Evolutionary conservation across 192 early-diverging fungal species (phyloP).

Genomic region (Podila minutissima): DNA sequence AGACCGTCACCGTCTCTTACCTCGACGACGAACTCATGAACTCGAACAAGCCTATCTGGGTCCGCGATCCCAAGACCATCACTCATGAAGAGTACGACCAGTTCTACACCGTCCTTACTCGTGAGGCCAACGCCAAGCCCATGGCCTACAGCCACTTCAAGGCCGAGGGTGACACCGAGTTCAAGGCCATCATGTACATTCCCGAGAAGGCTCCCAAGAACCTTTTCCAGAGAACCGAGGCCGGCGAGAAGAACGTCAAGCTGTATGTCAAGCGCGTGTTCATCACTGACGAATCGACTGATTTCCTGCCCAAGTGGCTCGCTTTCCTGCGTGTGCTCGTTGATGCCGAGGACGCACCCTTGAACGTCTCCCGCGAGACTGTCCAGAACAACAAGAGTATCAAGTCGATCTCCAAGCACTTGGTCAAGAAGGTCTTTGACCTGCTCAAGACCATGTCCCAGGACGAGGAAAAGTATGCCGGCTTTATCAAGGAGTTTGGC

Average conservation of each 20-base stretch:
- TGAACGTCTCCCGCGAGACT: slow-evolving; percentile 98
- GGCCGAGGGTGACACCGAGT: slow-evolving; percentile 94
- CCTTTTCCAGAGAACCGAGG: slow-evolving; percentile 64
- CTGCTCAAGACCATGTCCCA: slow-evolving; percentile 78
- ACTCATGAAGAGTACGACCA: slow-evolving; percentile 85
- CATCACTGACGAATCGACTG: slow-evolving; percentile 90
- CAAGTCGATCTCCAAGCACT: slow-evolving; percentile 84
- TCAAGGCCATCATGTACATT: slow-evolving; percentile 88
- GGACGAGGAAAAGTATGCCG: slow-evolving; percentile 71
- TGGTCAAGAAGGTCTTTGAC: slow-evolving; percentile 92
- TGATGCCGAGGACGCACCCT: slow-evolving; percentile 96
- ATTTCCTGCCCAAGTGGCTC: slow-evolving; percentile 92
- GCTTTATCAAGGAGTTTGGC: slow-evolving; percentile 82
- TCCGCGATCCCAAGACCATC: slow-evolving; percentile 81
- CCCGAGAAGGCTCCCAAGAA: slow-evolving; percentile 70
- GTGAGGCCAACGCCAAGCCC: slow-evolving; percentile 73
- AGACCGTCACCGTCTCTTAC: slow-evolving; percentile 66
- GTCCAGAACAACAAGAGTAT: slow-evolving; percentile 89
- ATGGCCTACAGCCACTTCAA: slow-evolving; percentile 89
- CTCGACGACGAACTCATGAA: slow-evolving; percentile 86
- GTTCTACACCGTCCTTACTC: slow-evolving; percentile 87
- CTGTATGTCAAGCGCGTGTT: slow-evolving; percentile 97
- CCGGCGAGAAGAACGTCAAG: slow-evolving; percentile 73
- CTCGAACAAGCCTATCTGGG: slow-evolving; percentile 95
- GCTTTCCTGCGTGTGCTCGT: slow-evolving; percentile 94